Evolutionary conservation across 2,329 filamentous ascomycete genomes (phyloP), one percentile per base, ranked within the genome.

Genomic region (Aspergillus latus): DNA sequence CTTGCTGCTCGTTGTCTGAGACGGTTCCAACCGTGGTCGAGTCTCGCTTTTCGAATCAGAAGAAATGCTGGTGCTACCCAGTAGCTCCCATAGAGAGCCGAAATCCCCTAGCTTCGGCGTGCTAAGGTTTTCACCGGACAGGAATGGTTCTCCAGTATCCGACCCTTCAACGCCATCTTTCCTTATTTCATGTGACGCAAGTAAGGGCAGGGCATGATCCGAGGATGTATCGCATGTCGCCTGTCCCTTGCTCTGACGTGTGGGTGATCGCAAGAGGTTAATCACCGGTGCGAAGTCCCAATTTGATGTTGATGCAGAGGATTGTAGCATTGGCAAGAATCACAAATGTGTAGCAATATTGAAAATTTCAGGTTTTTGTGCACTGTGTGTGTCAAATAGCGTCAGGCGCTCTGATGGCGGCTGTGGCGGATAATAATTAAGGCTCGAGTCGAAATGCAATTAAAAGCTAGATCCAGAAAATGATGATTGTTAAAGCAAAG

Each of bases 231-330:
- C 10, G 32, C 49, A 30, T 40, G 30, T 32, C 40, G 64, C 55
- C 30, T 45, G 54, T 44, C 57, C 46, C 54, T 59, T 44, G 32
- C 50, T 51, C 44, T 56, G 45, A 28, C 61, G 59, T 7, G 64
- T 64, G 16, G 73, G 70, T 11, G 71, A 74, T 48, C 70, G 66
- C 7, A 79, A 70, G 48, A 80, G 71, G 59, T 74, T 69, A 60
- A 77, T 73, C 60, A 76, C 78, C 63, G 73, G 70, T 61, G 70
- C 67, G 57, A 80, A 75, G 66, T 79, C 77, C 78, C 78, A 80
- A 52, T 68, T 66, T 39, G 70, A 71, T 21, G 21, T 21, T 56
- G 62, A 58, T 52, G 66, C 62, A 56, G 62, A 52, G 43, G 66
- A 60, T 46, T 56, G 49, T 56, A 64, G 64, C 74, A 73, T 73